Evolutionary conservation across 2,329 filamentous ascomycete genomes (phyloP).

Genomic region (Paraconiothyrium sp.): DNA sequence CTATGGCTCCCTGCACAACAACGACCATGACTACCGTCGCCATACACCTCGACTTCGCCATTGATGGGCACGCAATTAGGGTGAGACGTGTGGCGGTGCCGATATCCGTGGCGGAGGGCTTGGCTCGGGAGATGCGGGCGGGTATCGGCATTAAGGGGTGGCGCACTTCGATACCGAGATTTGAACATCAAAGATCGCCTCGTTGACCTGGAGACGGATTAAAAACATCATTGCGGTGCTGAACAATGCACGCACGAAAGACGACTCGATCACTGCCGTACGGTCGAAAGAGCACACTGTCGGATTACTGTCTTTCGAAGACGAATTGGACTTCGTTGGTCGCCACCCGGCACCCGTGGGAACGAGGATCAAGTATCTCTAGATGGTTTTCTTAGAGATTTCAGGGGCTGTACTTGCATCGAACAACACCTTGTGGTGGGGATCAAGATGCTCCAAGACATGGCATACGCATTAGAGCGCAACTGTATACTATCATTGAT

Average conservation of each 20-base stretch:
- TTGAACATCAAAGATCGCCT: not conserved
- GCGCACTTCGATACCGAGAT: constrained; percentile 4
- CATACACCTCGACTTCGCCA: constrained; percentile 1
- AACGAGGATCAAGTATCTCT: not conserved
- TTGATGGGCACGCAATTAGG: not conserved
- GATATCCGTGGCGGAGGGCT: constrained; percentile 2
- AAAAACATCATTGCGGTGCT: not conserved
- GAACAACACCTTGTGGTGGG: not conserved
- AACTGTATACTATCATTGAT: constrained; percentile 4
- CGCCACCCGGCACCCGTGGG: not conserved
- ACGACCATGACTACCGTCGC: not conserved
- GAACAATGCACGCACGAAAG: not conserved
- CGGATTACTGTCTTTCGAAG: not conserved
- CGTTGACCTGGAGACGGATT: not conserved
- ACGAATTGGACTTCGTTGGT: not conserved
- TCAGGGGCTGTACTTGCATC: not conserved
- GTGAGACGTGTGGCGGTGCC: constrained; percentile 2
- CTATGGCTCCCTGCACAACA: not conserved
- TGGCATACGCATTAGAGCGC: not conserved
- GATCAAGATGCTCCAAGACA: not conserved
- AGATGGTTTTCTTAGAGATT: not conserved
- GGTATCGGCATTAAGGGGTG: constrained; percentile 8
- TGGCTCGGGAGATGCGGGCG: constrained; percentile 9
- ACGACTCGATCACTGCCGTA: not conserved
- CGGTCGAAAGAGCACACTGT: not conserved